A percentile compares a stretch with the other conserved stretches of the same genome.
These are phyloP conservation scores for Papilionanthe hybrid DNA, from an alignment of 116 monocot species.

Conservation along the genomic window DNA sequence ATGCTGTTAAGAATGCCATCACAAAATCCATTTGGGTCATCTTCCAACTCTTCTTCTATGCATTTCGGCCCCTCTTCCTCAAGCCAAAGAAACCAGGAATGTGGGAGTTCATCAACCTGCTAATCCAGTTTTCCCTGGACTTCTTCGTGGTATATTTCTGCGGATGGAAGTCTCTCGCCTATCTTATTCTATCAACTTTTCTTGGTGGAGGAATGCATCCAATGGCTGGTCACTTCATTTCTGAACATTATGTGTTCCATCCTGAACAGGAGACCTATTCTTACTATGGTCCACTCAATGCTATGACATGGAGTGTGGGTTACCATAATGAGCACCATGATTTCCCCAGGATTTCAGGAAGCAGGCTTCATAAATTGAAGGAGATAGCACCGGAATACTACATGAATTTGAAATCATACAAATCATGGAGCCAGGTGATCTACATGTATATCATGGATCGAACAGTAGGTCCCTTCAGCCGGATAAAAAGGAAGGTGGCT, in stretches of 20 bases:
- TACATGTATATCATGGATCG: slow-evolving; percentile 86
- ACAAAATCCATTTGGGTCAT: slow-evolving; percentile 79
- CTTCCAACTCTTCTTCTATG: slow-evolving; percentile 86
- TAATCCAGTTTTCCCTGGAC: slow-evolving; percentile 51
- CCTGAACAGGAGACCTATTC: slow-evolving; percentile 87
- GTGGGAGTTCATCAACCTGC: slow-evolving; percentile 76
- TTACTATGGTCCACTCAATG: slow-evolving; percentile 82
- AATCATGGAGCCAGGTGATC: slow-evolving; percentile 85
- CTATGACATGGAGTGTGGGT: slow-evolving; percentile 81
- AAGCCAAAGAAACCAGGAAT: slow-evolving; percentile 83
- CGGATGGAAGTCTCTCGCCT: slow-evolving; percentile 70
- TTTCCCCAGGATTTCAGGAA: slow-evolving; percentile 83
- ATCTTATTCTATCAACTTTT: slow-evolving; percentile 70
- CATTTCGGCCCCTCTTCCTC: slow-evolving; percentile 65
- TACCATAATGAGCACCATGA: slow-evolving; percentile 96
- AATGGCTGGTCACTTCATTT: slow-evolving; percentile 95
- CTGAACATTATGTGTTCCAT: slow-evolving; percentile 82
- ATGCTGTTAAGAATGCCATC: slow-evolving; percentile 34
- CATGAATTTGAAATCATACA: slow-evolving; percentile 41
- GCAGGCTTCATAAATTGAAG: slow-evolving; percentile 68
- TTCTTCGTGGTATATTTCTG: slow-evolving; percentile 39
- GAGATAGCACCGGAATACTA: slow-evolving; percentile 83
- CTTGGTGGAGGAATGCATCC: slow-evolving; percentile 93
- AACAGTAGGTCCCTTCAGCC: slow-evolving; percentile 72
- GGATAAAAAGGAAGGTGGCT: slow-evolving; percentile 74